Evolutionary conservation across 352 stramenopile species (phyloP), one percentile per base, ranked within the genome.

Genomic region (Elongisporangium undulatum): DNA sequence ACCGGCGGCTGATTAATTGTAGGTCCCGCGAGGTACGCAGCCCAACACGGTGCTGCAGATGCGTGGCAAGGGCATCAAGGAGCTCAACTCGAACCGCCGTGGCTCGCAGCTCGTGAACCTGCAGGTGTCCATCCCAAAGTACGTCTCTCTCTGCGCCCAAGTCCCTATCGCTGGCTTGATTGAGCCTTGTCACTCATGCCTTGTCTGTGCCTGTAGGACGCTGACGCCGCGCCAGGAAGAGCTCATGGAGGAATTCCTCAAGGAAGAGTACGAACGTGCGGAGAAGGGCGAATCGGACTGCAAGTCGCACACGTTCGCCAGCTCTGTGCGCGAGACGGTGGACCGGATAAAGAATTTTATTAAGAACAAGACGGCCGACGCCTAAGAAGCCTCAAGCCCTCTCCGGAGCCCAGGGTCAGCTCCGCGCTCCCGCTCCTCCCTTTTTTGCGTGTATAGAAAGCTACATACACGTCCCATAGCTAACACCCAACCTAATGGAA

Each of bases 91-190:
- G 52, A 88, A 83, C 62, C 84, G 89, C 59, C 82, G 92, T 29
- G 97, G 97, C 52, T 97, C 98, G 68, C 97, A 99, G 73, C 80
- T 98, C 49, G 96, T 99, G 34, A 97, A 98, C 63, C 61, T 99
- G 26, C 96, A 98, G 71, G 86, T 99, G 54, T 75, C 97, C 63
- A 90, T 99, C 51, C 97, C 97, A 56, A 98, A 94, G 77, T 94
- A 82, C 68, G 78, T 85, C 15, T 52, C n/a, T 21, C 1, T 56
- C 2, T 26, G 2, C n/a, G n/a, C n/a, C n/a, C n/a, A n/a, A 23
- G 13, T 17, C 9, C 7, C 0, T 2, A 45, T 53, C 22, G 6
- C 49, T 53, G 8, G 20, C 19, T 29, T 21, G 5, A 2, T 57
- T 54, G 41, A 22, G 9, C 15, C 6, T 59, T 12, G 45, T 59